Evolutionary conservation across 495 filamentous ascomycete genomes (phyloP).

Genomic region (Penicilliopsis zonata): DNA sequence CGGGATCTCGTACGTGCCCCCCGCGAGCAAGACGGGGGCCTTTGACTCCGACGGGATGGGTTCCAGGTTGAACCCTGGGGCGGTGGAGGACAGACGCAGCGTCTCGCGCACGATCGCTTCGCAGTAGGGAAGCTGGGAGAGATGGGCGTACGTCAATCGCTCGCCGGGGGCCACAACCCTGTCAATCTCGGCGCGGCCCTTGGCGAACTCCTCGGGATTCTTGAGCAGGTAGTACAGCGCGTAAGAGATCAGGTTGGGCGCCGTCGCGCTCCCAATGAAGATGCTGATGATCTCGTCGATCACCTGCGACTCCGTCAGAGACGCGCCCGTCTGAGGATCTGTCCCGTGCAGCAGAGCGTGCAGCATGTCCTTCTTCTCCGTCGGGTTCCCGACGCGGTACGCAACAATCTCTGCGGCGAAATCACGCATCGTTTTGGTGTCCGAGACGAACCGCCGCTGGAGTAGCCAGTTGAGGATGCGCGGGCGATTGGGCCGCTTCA

Average conservation of each 20-base stretch:
- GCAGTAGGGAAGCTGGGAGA: conserved; percentile 52
- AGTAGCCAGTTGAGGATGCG: conserved; percentile 27
- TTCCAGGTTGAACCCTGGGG: conserved; percentile 50
- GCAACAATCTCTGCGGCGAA: conserved; percentile 48
- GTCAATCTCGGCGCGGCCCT: conserved; percentile 32
- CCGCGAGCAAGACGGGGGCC: conserved; percentile 36
- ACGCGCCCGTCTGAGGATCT: conserved; percentile 53
- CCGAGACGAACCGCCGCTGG: conserved; percentile 35
- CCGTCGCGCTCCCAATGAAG: conserved; percentile 33
- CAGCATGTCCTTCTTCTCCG: conserved; percentile 55
- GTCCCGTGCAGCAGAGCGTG: conserved; percentile 54
- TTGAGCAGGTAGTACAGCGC: conserved; percentile 33
- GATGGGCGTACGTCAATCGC: conserved; percentile 37
- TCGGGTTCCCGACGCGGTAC: conserved; percentile 38
- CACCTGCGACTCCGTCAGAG: conserved; percentile 47
- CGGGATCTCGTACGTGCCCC: conserved; percentile 55
- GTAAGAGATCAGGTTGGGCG: conserved; percentile 31
- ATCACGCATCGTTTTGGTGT: conserved; percentile 45
- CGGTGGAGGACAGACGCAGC: conserved; percentile 54
- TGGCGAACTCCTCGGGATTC: conserved; percentile 20
- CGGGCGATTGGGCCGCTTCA: conserved; percentile 27
- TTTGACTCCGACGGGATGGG: conserved; percentile 39
- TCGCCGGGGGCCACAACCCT: conserved; percentile 17
- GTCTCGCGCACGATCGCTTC: conserved; percentile 61
- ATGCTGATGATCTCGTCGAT: conserved; percentile 53